Base-by-base conservation (phyloP, 2,329 filamentous ascomycete species). In the Alternaria alternata region DNA sequence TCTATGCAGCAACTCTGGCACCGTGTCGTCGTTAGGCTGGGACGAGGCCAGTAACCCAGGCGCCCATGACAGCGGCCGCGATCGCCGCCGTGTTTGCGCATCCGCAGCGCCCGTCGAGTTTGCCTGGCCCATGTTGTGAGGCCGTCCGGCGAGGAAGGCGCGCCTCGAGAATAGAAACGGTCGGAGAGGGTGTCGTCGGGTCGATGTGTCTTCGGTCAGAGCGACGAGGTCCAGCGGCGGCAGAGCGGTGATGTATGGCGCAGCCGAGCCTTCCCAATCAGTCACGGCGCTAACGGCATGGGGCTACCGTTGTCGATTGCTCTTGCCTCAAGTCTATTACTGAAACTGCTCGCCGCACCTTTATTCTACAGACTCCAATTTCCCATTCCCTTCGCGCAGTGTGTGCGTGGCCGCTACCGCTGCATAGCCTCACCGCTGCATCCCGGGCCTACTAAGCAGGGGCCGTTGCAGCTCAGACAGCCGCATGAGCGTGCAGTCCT, bases 41-140 rank as follows among this genome's bases (percentile, higher is more conserved):
- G 56, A 28, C 49, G 61, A 62, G 61, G 54, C 51, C 54, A 66
- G 63, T 63, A 69, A 60, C 61, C 68, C 68, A 53, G 71, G 73
- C 62, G 72, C 73, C 75, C 75, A 77, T 54, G 75, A 78, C 22
- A 64, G 54, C 53, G 75, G 73, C 49, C 76, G 76, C 56, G 67
- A 43, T 60, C 72, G 66, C 61, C 64, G 70, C 62, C 71, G 72
- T 54, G 67, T 59, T 36, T 67, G 66, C 57, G 66, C 62, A 44
- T 69, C 67, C 34, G 68, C 46, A 61, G 66, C 60, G 62, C 67
- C 70, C 66, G 71, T 68, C 22, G 78, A 79, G 65, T 68, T 74
- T 64, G 74, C 72, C 71, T 78, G 78, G 59, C 78, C 78, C 78
- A 80, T 80, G 52, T 57, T 70, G 58, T 55, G 66, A 67, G 68